Conservation (phyloP, 1,139 yeast species). For the Citeromyces siamensis region DNA sequence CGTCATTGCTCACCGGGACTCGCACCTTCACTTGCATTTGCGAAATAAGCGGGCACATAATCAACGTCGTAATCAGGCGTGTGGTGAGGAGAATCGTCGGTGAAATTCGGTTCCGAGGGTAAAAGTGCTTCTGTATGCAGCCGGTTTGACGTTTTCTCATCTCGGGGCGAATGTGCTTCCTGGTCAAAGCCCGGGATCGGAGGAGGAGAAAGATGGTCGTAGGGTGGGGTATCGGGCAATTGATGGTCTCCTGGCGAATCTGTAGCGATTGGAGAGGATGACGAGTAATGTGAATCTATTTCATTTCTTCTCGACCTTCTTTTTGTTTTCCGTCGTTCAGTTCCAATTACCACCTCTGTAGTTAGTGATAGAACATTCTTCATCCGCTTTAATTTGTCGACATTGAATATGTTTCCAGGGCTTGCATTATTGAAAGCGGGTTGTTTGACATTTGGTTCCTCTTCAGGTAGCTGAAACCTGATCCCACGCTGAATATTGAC, state of each 20-base stretch:
- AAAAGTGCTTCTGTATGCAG: conserved; percentile 11
- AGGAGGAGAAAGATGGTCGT: conserved; percentile 2
- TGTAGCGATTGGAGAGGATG: not conserved
- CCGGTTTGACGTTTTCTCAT: conserved; percentile 1
- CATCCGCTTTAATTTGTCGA: conserved; percentile 62
- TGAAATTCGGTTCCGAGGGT: conserved; percentile 10
- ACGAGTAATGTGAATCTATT: conserved; percentile 7
- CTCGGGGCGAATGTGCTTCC: not conserved
- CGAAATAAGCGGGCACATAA: conserved; percentile 2
- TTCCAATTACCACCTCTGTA: conserved; percentile 71
- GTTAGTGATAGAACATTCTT: conserved; percentile 71
- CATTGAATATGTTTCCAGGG: conserved; percentile 40
- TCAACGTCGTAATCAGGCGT: conserved; percentile 1
- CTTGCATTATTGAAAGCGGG: conserved; percentile 1
- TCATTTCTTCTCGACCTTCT: conserved; percentile 10
- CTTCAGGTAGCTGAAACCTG: conserved; percentile 3
- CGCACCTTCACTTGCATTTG: not conserved
- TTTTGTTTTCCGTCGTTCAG: conserved; percentile 32
- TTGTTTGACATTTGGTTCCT: not conserved
- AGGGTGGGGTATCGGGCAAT: not conserved
- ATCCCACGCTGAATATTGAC: conserved; percentile 1
- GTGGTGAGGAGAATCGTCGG: not conserved
- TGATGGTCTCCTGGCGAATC: not conserved
- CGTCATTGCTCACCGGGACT: not conserved
- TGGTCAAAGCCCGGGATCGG: not conserved